Conservation (phyloP, 2,329 filamentous ascomycete species). For the Aureobasidium lini region DNA sequence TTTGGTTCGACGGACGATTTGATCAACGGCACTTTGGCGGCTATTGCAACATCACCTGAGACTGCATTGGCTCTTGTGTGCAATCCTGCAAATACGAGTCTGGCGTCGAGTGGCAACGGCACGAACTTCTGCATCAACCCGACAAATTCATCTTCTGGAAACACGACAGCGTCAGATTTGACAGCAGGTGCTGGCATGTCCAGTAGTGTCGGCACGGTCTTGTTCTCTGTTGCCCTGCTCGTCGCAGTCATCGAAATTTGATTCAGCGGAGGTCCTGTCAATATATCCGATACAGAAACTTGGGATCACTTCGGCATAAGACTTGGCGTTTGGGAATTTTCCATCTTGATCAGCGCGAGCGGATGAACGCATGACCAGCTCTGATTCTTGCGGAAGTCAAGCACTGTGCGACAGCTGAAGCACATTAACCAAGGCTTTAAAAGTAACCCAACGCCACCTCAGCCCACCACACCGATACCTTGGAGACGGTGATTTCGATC, state of each 20-base stretch:
- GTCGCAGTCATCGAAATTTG: neutral
- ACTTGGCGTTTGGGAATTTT: neutral
- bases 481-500: neutral
- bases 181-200: neutral
- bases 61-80: neutral
- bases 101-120: neutral
- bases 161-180: neutral
- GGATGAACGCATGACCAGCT: neutral
- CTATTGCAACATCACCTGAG: neutral
- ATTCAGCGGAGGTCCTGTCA: neutral
- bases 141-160: neutral
- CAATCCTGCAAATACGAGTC: slow-evolving; percentile 3
- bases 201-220: neutral
- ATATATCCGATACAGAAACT: neutral
- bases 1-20: neutral
- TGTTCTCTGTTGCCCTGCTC: neutral
- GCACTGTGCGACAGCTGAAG: neutral
- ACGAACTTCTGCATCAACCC: neutral
- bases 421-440: neutral
- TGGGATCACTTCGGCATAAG: neutral
- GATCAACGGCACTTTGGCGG: neutral
- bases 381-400: neutral
- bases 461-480: neutral
- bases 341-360: neutral
- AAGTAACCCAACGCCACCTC: neutral